A percentile compares a stretch with the other conserved stretches of the same genome.
Conservation (phyloP, 2,329 filamentous ascomycete species). For the Biscogniauxia sp. region DNA sequence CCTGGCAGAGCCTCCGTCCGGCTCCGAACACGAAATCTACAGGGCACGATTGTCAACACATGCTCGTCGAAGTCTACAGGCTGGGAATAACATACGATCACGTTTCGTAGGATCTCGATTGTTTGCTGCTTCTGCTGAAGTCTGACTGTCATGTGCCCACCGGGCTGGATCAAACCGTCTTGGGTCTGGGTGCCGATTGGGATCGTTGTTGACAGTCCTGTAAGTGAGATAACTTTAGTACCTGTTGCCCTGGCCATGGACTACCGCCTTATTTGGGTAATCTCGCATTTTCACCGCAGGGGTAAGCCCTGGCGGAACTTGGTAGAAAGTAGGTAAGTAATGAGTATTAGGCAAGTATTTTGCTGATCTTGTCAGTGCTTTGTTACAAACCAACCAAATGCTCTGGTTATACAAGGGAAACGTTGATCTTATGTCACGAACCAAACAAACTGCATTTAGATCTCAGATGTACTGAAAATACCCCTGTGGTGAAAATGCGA, state of each 20-base stretch:
- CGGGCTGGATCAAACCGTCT: conserved; percentile 40
- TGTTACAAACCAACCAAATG: too few species aligned
- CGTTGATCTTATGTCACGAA: too few species aligned
- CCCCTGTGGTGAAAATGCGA: too few species aligned
- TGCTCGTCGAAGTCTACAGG: conserved; percentile 46
- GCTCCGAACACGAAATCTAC: conserved; percentile 29
- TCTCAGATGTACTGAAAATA: too few species aligned
- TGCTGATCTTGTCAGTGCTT: too few species aligned
- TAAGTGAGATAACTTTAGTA: not conserved
- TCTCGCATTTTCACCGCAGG: too few species aligned
- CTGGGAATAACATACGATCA: conserved; percentile 25
- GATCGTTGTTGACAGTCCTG: conserved; percentile 46
- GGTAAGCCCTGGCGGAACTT: too few species aligned
- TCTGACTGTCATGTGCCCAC: conserved; percentile 25
- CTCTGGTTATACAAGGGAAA: too few species aligned
- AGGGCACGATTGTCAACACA: not conserved
- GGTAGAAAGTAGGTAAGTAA: too few species aligned
- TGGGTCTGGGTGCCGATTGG: conserved; percentile 38
- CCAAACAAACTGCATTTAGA: too few species aligned
- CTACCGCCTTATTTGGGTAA: too few species aligned
- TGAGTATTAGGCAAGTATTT: too few species aligned
- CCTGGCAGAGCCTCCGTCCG: conserved; percentile 47
- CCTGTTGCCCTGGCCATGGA: not conserved
- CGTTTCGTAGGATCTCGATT: conserved; percentile 29
- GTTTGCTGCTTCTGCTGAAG: conserved; percentile 30